Percentiles rank a stretch among this genome's conserved stretches.
Evolutionary conservation across 2,329 filamentous ascomycete species (phyloP).

Genomic region (Zelopaecilomyces penicillatus): DNA sequence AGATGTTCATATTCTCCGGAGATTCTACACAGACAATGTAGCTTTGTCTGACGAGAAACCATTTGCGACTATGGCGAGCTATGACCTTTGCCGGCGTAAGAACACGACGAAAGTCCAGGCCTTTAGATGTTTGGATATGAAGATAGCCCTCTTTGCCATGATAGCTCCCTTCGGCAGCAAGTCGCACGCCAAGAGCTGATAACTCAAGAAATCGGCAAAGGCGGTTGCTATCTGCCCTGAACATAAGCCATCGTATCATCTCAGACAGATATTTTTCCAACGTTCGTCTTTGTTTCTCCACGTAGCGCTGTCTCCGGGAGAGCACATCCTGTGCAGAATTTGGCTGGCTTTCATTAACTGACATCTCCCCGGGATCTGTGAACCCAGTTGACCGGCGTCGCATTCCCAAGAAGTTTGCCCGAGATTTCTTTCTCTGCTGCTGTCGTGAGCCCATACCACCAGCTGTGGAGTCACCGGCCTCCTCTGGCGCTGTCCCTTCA

Average conservation of each 20-base stretch:
- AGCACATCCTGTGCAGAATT: slow-evolving; percentile 43
- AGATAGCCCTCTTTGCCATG: slow-evolving; percentile 96
- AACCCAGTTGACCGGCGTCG: slow-evolving; percentile 45
- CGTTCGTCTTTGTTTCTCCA: slow-evolving; percentile 74
- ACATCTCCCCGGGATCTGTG: slow-evolving; percentile 38
- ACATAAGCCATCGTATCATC: slow-evolving; percentile 95
- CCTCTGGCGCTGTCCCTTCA: slow-evolving; percentile 53
- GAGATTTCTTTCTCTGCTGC: slow-evolving; percentile 39
- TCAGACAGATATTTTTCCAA: slow-evolving; percentile 86
- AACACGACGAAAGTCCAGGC: slow-evolving; percentile 75
- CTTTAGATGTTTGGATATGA: slow-evolving; percentile 85
- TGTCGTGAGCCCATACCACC: slow-evolving; percentile 24
- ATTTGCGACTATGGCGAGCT: slow-evolving; percentile 80
- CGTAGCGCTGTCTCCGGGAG: slow-evolving; percentile 48
- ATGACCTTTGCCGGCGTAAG: slow-evolving; percentile 72
- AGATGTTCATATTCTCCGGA: slow-evolving; percentile 96
- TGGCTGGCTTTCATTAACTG: slow-evolving; percentile 31
- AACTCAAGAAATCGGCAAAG: slow-evolving; percentile 93
- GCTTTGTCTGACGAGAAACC: slow-evolving; percentile 96
- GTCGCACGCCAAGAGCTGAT: slow-evolving; percentile 83
- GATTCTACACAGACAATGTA: slow-evolving; percentile 98
- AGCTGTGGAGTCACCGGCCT: slow-evolving; percentile 45
- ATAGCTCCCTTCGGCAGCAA: slow-evolving; percentile 92
- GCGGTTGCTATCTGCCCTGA: slow-evolving; percentile 88
- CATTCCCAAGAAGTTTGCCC: slow-evolving; percentile 44